Evolutionary conservation across 176 grass and related monocot genomes (phyloP).

Genomic region (Bolboschoenus planiculmis): DNA sequence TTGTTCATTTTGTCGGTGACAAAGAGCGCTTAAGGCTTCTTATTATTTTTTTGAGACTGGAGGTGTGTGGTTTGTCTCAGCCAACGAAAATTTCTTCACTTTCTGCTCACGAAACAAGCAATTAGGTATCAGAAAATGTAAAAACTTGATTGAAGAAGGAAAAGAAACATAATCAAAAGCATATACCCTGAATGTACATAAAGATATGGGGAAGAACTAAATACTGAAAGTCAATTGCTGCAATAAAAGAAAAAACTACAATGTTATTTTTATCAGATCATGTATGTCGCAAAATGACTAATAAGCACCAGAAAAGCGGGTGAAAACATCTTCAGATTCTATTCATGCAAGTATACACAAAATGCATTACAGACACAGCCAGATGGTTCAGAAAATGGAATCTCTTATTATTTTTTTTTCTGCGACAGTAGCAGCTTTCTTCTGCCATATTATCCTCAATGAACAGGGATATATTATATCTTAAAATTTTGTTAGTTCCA

Average conservation of each 20-base stretch:
- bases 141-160: not conserved
- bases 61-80: slow-evolving; percentile 31
- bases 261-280: not conserved
- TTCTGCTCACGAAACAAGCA: slow-evolving; percentile 35
- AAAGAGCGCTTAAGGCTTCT: slow-evolving; percentile 16
- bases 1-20: not conserved
- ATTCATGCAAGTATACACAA: not conserved
- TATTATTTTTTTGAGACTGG: slow-evolving; percentile 33
- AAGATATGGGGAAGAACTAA: not conserved
- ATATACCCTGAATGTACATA: not conserved
- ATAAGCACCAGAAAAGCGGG: not conserved
- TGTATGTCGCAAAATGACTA: not conserved
- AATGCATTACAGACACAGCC: not conserved
- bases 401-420: not conserved
- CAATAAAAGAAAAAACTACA: not conserved
- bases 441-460: not conserved
- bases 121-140: not conserved
- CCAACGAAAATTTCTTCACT: slow-evolving; percentile 77
- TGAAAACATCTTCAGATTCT: not conserved
- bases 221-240: not conserved
- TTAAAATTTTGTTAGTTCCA: not conserved
- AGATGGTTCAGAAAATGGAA: not conserved
- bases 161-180: not conserved
- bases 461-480: not conserved
- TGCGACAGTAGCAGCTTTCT: not conserved